phyloP scores from a whole-genome alignment of 192 early-diverging fungal species.

The Piromyces finnis region DNA sequence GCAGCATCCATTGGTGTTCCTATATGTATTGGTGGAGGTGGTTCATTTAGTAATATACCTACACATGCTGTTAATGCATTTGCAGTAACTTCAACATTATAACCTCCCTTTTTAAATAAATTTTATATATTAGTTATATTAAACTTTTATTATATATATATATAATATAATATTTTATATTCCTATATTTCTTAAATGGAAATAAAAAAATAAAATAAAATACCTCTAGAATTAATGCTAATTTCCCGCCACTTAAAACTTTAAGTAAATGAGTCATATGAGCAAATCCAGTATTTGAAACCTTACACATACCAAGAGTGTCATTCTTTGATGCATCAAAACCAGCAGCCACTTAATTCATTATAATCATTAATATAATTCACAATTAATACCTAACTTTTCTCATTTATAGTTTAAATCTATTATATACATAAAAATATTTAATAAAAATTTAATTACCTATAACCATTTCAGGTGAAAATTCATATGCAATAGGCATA shows the following conservation, averaged over 20 bases:
- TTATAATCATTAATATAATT: no score
- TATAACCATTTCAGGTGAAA: constrained; percentile 61
- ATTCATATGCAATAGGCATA: constrained; percentile 69
- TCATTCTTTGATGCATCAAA: constrained; percentile 81
- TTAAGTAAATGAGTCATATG: constrained; percentile 75
- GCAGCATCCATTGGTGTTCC: constrained; percentile 17
- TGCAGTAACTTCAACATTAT: constrained; percentile 58
- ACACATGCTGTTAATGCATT: constrained; percentile 60
- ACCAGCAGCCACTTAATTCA: constrained; percentile 50
- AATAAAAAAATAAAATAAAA: no score
- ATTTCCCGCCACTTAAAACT: constrained; percentile 39
- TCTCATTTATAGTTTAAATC: no score
- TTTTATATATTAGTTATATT: no score
- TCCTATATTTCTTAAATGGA: no score
- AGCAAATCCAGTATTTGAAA: constrained; percentile 65
- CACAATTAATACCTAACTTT: no score
- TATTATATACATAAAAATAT: no score
- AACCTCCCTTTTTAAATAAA: no score
- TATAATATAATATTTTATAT: no score
- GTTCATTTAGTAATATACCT: constrained; percentile 46
- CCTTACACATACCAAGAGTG: constrained; percentile 60
- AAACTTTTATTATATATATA: no score
- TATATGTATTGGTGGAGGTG: constrained; percentile 12
- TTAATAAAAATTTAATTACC: constrained; percentile 14
- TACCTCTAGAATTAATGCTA: constrained; percentile 67